Evolutionary conservation across 495 filamentous ascomycete genomes (phyloP), one percentile per base, ranked within the genome.

Genomic region (Ramalina intermedia): DNA sequence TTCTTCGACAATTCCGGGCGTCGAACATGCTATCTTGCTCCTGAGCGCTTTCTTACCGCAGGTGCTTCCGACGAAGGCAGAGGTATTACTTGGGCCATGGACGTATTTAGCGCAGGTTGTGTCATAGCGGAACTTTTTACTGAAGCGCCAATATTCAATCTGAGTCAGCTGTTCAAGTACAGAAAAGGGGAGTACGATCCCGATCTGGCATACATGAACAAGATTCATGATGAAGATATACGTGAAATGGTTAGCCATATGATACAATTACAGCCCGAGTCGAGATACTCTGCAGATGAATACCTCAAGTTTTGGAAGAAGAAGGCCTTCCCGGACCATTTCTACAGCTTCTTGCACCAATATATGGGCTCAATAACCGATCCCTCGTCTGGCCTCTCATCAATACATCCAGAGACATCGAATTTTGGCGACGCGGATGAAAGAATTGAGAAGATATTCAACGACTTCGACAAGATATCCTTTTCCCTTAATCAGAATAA

Each of bases 291-390:
- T 16, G 93, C 90, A 8, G 89, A 96, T 41, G 85, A 96, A 59
- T 96, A 95, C 58, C 66, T 99, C 13, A 85, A 90, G 26, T 86
- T 93, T 58, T 96, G 85, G 81, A 81, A 87, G 51, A 71, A 73
- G 36, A 96, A 91, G 62, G 85, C 87, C 2, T 98, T 98, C 52
- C 91, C 91, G 2, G 78, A 86, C 38, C 96, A 95, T 60, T 98
- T 96, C 52, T 95, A 94, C 72, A 93, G 77, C 64, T 95, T 96
- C 60, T 75, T 98, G 29, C 91, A 98, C 59, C 86, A 94, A 54
- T 94, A 96, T 62, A 94, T 98, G 87, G 85, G 83, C 55, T 70
- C 91, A 37, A 86, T 99, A 57, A 96, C 93, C 2, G 90, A 99
- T 61, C 84, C 87, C n/a, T 84, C 81, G 3, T 83, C 85, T 26